phyloP scores from a whole-genome alignment of 768 basidiomycete species.

The Podaxis mareebaensis region DNA sequence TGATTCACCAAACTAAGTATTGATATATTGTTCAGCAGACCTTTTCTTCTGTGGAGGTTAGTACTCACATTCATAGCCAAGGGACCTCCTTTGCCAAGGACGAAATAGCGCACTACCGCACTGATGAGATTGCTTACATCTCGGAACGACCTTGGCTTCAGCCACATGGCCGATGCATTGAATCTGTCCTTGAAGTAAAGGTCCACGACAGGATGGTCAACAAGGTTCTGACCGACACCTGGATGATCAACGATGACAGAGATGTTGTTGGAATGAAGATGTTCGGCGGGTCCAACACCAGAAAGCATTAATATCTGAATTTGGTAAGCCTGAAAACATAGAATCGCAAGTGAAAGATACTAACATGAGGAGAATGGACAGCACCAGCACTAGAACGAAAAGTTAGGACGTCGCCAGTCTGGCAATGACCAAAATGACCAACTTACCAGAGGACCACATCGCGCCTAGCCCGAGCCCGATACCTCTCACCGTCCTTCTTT shows the following conservation, averaged over 20 bases:
- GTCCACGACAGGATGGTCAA: slow-evolving; percentile 65
- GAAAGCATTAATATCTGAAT: slow-evolving; percentile 66
- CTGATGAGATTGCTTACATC: slow-evolving; percentile 39
- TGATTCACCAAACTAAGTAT: slow-evolving; percentile 42
- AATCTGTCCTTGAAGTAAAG: slow-evolving; percentile 53
- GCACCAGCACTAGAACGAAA: slow-evolving; percentile 50
- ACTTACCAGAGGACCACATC: slow-evolving; percentile 61
- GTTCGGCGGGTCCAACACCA: slow-evolving; percentile 69
- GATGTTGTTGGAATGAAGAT: slow-evolving; percentile 55
- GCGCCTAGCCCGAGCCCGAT: slow-evolving; percentile 42
- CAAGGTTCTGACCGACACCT: slow-evolving; percentile 74
- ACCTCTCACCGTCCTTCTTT: slow-evolving; percentile 33
- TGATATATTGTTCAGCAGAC: neutral
- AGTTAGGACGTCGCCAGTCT: neutral
- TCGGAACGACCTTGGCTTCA: slow-evolving; percentile 32
- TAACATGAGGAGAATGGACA: slow-evolving; percentile 56
- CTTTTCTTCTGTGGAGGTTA: neutral
- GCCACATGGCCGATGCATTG: slow-evolving; percentile 40
- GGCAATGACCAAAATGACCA: neutral
- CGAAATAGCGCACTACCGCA: slow-evolving; percentile 49
- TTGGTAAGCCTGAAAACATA: neutral
- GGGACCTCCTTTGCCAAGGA: slow-evolving; percentile 46
- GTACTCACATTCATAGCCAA: slow-evolving; percentile 54
- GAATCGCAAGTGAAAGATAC: neutral
- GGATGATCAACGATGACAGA: slow-evolving; percentile 62